Base-by-base conservation (phyloP, 2,329 filamentous ascomycete species). In the Ilyonectria robusta region DNA sequence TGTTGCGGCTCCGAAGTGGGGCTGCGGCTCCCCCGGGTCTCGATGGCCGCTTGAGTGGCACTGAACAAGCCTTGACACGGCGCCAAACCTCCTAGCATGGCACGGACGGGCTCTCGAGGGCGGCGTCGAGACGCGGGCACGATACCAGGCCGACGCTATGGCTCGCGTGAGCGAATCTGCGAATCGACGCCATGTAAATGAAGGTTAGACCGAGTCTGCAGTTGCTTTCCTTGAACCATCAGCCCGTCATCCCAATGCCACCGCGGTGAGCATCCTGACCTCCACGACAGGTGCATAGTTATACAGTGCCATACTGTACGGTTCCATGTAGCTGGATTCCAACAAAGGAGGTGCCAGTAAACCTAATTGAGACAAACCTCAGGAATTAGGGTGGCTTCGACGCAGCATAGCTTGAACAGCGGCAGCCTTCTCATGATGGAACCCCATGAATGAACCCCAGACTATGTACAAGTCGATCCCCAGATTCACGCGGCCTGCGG, bases 1-100 rank as follows among this genome's bases (percentile, higher is more conserved):
- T 66, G 71, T 71, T 76, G 74, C 74, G 74, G 74, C 66, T 76
- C 74, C 74, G 74, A 76, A 53, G 74, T 76, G 74, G 74, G 71
- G 56, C 70, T 76, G 73, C 73, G 73, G 73, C 70, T 75, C 73
- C 73, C 73, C 70, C 73, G 67, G 72, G 66, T 72, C 51, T 61
- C 8, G 26, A 40, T 57, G 57, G 57, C 37, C n/a, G 15, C 21
- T n/a, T 31, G 29, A 53, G 50, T 46, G 44, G 44, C 35, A 55
- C 55, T 46, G 50, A 50, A 42, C 57, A 46, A 65, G 62, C 44
- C 57, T 61, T 58, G 63, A 47, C 37, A 61, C 37, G 54, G 35
- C 57, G 54, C 58, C 58, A 66, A 35, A 58, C 11, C 17, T 46
- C 13, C 50, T 11, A 46, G 69, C 37, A 68, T 64, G 58, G 62